Percentiles rank a stretch among this genome's conserved stretches.
Evolutionary conservation across 805 yeast species (phyloP).

Genomic region (Candida sonorensis): DNA sequence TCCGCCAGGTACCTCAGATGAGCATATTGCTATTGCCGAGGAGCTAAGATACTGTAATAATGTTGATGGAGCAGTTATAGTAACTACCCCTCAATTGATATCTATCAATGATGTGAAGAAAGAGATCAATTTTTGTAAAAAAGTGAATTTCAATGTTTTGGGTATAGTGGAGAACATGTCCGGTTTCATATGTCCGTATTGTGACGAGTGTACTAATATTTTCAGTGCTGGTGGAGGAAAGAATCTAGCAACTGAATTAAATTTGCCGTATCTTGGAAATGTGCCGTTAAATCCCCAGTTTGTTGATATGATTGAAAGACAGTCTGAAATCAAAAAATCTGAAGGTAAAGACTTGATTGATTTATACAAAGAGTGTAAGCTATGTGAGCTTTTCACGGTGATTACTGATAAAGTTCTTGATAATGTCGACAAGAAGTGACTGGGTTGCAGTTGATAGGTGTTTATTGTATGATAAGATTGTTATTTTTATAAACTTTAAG

Average conservation of each 20-base stretch:
- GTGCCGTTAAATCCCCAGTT: slow-evolving; percentile 93
- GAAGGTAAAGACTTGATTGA: slow-evolving; percentile 27
- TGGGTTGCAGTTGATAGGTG: not conserved
- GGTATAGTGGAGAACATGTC: slow-evolving; percentile 96
- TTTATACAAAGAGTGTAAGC: slow-evolving; percentile 30
- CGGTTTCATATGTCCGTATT: slow-evolving; percentile 91
- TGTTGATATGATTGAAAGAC: slow-evolving; percentile 79
- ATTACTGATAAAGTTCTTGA: slow-evolving; percentile 36
- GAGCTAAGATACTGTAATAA: slow-evolving; percentile 59
- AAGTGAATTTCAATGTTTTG: slow-evolving; percentile 70
- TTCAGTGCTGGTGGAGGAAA: slow-evolving; percentile 93
- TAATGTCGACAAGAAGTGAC: not conserved
- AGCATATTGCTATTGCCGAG: slow-evolving; percentile 94
- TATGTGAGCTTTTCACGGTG: slow-evolving; percentile 37
- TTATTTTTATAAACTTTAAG: too few relatives aligned
- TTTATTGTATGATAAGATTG: too few relatives aligned
- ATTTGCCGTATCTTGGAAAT: slow-evolving; percentile 69
- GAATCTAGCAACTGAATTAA: slow-evolving; percentile 52
- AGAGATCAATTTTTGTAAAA: slow-evolving; percentile 85
- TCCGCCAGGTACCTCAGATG: slow-evolving; percentile 99
- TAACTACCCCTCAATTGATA: slow-evolving; percentile 93
- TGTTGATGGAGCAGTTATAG: slow-evolving; percentile 91
- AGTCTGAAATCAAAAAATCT: slow-evolving; percentile 54
- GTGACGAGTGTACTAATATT: slow-evolving; percentile 86
- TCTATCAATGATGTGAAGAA: slow-evolving; percentile 92